phyloP scores from a whole-genome alignment of 352 stramenopile genomes.

The Hyaloperonospora arabidopsidis region DNA sequence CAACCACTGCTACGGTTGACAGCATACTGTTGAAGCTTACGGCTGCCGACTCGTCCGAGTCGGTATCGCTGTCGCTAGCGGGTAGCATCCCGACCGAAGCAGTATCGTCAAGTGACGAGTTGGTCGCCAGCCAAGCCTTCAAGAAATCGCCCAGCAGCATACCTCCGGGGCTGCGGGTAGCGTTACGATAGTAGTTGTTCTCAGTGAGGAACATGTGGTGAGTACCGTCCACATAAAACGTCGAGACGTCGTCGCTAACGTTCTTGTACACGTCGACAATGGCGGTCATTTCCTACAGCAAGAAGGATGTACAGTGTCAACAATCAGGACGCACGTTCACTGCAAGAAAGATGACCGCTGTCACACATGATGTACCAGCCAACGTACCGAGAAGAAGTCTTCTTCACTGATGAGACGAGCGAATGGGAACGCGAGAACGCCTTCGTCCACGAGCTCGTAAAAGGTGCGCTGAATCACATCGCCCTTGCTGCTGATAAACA shows the following conservation, averaged over 20 bases:
- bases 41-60: conserved; percentile 14
- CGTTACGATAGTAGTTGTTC: conserved; percentile 42
- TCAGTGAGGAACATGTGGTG: conserved; percentile 48
- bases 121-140: conserved; percentile 33
- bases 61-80: conserved; percentile 7
- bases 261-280: conserved; percentile 49
- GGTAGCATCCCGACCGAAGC: conserved; percentile 17
- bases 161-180: conserved; percentile 31
- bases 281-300: conserved; percentile 33
- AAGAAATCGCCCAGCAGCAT: conserved; percentile 31
- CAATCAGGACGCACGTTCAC: not conserved
- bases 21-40: conserved; percentile 12
- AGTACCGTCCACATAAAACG: conserved; percentile 39
- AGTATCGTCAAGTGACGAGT: conserved; percentile 24
- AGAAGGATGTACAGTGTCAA: not conserved
- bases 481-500: conserved; percentile 58
- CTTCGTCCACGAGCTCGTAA: conserved; percentile 48
- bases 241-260: conserved; percentile 38
- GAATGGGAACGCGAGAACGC: conserved; percentile 50
- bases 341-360: not conserved
- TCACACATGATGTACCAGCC: not conserved
- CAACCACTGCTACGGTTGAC: conserved; percentile 8
- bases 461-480: conserved; percentile 60
- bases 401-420: conserved; percentile 38
- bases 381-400: conserved; percentile 45